Percentiles rank a stretch among this genome's conserved stretches.
These are phyloP conservation scores for Metschnikowia noctiluminum DNA, from an alignment of 805 yeast species.

Conservation along the genomic window DNA sequence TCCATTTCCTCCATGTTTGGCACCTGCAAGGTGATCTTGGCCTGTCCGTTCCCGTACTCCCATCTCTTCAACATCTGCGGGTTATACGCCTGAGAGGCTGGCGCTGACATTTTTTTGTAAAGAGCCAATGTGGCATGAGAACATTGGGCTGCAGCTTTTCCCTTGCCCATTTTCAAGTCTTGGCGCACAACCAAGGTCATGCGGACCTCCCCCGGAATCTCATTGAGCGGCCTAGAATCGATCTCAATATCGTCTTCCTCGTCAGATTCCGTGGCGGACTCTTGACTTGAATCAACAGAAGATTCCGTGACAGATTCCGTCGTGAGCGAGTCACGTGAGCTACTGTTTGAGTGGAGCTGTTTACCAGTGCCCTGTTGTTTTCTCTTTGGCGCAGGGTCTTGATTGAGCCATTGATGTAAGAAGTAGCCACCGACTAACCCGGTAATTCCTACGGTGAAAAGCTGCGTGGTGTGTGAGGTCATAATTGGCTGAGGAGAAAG, in stretches of 20 bases:
- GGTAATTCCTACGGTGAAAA: slow-evolving; percentile 31
- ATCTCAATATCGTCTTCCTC: slow-evolving; percentile 56
- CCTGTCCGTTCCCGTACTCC: slow-evolving; percentile 80
- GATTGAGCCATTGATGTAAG: slow-evolving; percentile 4
- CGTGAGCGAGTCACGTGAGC: slow-evolving; percentile 6
- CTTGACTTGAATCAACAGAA: slow-evolving; percentile 15
- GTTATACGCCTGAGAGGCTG: slow-evolving; percentile 52
- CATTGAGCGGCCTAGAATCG: slow-evolving; percentile 58
- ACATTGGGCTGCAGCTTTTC: slow-evolving; percentile 97
- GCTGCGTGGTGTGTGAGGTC: slow-evolving; percentile 18
- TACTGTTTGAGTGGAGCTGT: neutral
- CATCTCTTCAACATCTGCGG: slow-evolving; percentile 68
- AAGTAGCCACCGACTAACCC: slow-evolving; percentile 37
- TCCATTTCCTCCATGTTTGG: slow-evolving; percentile 70
- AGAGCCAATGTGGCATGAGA: slow-evolving; percentile 95
- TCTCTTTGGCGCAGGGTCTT: neutral
- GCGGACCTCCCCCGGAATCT: slow-evolving; percentile 72
- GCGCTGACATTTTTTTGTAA: slow-evolving; percentile 62
- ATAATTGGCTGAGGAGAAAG: neutral
- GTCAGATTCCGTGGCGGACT: slow-evolving; percentile 21
- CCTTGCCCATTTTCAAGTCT: slow-evolving; percentile 89
- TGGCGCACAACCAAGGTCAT: slow-evolving; percentile 88
- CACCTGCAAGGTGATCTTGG: slow-evolving; percentile 84
- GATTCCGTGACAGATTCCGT: neutral
- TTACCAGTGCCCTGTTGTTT: neutral